A percentile compares a stretch with the other conserved stretches of the same genome.
Evolutionary conservation across 345 rosid species (phyloP).

Genomic region (Firmiana major): DNA sequence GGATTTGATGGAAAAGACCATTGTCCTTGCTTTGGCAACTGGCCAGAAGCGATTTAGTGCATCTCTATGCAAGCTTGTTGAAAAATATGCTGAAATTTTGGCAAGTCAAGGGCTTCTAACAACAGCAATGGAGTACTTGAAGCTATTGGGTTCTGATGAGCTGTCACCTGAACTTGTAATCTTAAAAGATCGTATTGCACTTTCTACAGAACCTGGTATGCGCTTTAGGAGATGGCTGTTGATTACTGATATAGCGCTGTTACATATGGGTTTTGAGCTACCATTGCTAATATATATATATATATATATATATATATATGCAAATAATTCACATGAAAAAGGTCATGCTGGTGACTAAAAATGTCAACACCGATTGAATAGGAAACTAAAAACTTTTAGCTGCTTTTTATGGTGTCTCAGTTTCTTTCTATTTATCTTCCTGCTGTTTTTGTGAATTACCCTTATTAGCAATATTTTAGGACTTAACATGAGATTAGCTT

Average conservation of each 20-base stretch:
- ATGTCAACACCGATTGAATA: background rate
- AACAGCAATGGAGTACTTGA: slow-evolving; percentile 92
- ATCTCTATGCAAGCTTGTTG: slow-evolving; percentile 91
- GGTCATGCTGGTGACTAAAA: background rate
- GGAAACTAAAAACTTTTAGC: slow-evolving; percentile 1
- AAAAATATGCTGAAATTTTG: slow-evolving; percentile 94
- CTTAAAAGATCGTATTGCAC: slow-evolving; percentile 78
- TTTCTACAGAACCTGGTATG: slow-evolving; percentile 70
- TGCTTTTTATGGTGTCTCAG: background rate
- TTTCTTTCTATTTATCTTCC: background rate
- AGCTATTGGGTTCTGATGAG: slow-evolving; percentile 81
- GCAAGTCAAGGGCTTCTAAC: slow-evolving; percentile 87
- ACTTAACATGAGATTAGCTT: background rate
- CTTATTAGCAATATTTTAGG: background rate
- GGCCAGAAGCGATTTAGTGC: slow-evolving; percentile 90
- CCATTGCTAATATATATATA: background rate
- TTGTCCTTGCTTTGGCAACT: slow-evolving; percentile 90
- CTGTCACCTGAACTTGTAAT: slow-evolving; percentile 82
- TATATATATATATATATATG: background rate
- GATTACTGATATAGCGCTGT: background rate
- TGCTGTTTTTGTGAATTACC: background rate
- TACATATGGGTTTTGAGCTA: background rate
- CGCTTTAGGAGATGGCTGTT: background rate
- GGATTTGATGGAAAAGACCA: slow-evolving; percentile 99
- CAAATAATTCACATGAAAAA: background rate